Evolutionary conservation across 2,329 filamentous ascomycete genomes (phyloP).

Genomic region (Clarireedia sp.): DNA sequence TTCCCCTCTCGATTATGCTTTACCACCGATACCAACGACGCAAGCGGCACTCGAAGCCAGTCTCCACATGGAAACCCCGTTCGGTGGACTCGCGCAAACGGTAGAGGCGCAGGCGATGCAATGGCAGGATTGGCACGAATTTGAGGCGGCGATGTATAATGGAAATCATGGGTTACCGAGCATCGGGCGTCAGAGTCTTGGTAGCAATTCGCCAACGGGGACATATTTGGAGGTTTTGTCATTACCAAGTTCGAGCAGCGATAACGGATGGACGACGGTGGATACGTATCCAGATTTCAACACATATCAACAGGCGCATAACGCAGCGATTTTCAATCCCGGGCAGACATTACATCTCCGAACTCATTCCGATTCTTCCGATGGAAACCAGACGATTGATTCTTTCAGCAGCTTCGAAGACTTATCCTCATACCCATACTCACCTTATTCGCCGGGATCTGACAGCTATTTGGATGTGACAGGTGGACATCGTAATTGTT

Average conservation of each 20-base stretch:
- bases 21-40: conserved; percentile 47
- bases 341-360: conserved; percentile 83
- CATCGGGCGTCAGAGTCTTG: conserved; percentile 40
- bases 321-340: conserved; percentile 74
- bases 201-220: conserved; percentile 64
- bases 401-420: conserved; percentile 75
- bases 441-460: conserved; percentile 75
- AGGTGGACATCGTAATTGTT: conserved; percentile 49
- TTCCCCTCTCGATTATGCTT: conserved; percentile 26
- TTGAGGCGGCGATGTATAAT: conserved; percentile 59
- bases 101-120: conserved; percentile 50
- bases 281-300: conserved; percentile 69
- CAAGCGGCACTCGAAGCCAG: conserved; percentile 55
- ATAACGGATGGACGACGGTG: conserved; percentile 80
- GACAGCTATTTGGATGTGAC: conserved; percentile 61
- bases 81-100: conserved; percentile 48
- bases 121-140: conserved; percentile 74
- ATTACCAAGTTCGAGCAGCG: conserved; percentile 68
- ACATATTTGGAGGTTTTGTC: conserved; percentile 83
- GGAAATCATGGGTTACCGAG: conserved; percentile 39
- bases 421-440: conserved; percentile 54
- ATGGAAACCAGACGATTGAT: conserved; percentile 49
- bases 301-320: conserved; percentile 52
- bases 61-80: conserved; percentile 55
- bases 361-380: conserved; percentile 76